A percentile compares a stretch with the other conserved stretches of the same genome.
Evolutionary conservation across 1,139 yeast genomes (phyloP).

Genomic region (Candida mesenterica): DNA sequence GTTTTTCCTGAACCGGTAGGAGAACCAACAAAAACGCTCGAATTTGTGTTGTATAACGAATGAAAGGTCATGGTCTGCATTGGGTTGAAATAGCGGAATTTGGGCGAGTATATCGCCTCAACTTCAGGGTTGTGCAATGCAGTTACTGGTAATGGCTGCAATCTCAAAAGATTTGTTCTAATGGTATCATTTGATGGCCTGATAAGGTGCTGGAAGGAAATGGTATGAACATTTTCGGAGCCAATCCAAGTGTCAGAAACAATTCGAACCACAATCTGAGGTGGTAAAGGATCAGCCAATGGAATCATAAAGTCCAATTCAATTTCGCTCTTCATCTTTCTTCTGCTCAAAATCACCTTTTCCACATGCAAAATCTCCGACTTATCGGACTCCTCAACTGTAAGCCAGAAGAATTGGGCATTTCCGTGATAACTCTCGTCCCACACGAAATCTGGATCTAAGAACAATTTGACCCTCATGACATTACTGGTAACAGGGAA

Average conservation of each 20-base stretch:
- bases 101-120: conserved; percentile 63
- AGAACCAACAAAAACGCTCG: conserved; percentile 89
- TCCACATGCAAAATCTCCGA: conserved; percentile 79
- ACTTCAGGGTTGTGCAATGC: conserved; percentile 71
- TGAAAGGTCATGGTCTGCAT: conserved; percentile 99
- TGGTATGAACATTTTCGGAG: conserved; percentile 70
- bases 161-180: conserved; percentile 71
- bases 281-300: conserved; percentile 80
- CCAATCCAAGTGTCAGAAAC: conserved; percentile 91
- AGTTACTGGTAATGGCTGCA: conserved; percentile 82
- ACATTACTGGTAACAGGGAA: conserved; percentile 89
- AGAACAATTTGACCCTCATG: conserved; percentile 69
- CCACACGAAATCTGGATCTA: conserved; percentile 83
- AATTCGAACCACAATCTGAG: conserved; percentile 77
- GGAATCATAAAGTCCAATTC: conserved; percentile 94
- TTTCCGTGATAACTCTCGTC: conserved; percentile 78
- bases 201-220: conserved; percentile 87
- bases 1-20: conserved; percentile 99
- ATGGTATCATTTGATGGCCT: conserved; percentile 86
- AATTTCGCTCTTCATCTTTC: conserved; percentile 56
- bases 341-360: conserved; percentile 64
- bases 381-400: conserved; percentile 83
- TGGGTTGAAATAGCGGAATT: conserved; percentile 89
- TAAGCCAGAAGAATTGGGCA: conserved; percentile 87
- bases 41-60: conserved; percentile 73